phyloP scores from a whole-genome alignment of 768 basidiomycete species.

The Phanerochaete carnosa region DNA sequence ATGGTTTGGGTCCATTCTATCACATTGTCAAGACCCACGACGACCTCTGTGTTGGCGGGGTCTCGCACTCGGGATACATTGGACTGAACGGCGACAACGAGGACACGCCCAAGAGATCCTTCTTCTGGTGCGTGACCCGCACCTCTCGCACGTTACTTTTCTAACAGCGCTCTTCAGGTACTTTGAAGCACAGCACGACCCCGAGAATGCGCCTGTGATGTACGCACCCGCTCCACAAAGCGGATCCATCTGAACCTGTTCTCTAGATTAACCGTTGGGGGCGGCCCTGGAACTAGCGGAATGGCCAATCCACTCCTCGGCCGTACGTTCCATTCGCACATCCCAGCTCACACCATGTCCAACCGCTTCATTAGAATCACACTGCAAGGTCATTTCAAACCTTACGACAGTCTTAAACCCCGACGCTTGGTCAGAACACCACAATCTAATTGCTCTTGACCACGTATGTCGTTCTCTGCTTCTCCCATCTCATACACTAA shows the following conservation, averaged over 20 bases:
- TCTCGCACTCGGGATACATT: constrained; percentile 27
- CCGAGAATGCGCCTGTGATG: constrained; percentile 29
- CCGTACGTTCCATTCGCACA: not conserved
- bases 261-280: constrained; percentile 30
- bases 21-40: not conserved
- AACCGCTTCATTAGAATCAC: constrained; percentile 13
- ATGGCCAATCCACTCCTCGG: constrained; percentile 26
- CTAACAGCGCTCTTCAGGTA: constrained; percentile 18
- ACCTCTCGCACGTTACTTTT: not conserved
- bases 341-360: not conserved
- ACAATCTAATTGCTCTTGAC: constrained; percentile 10
- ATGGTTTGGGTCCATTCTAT: too few species aligned
- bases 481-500: not conserved
- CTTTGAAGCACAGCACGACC: constrained; percentile 28
- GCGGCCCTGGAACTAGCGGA: constrained; percentile 31
- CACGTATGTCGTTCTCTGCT: not conserved
- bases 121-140: constrained; percentile 11
- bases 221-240: constrained; percentile 6
- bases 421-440: constrained; percentile 15
- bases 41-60: not conserved
- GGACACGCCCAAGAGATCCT: constrained; percentile 16
- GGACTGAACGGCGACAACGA: constrained; percentile 27
- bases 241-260: not conserved
- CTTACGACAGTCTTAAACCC: constrained; percentile 20
- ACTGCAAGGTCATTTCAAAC: constrained; percentile 20